A percentile compares a stretch with the other conserved stretches of the same genome.
These are phyloP conservation scores for Ascochyta fabae DNA, from an alignment of 2,329 filamentous ascomycete species.

Conservation along the genomic window DNA sequence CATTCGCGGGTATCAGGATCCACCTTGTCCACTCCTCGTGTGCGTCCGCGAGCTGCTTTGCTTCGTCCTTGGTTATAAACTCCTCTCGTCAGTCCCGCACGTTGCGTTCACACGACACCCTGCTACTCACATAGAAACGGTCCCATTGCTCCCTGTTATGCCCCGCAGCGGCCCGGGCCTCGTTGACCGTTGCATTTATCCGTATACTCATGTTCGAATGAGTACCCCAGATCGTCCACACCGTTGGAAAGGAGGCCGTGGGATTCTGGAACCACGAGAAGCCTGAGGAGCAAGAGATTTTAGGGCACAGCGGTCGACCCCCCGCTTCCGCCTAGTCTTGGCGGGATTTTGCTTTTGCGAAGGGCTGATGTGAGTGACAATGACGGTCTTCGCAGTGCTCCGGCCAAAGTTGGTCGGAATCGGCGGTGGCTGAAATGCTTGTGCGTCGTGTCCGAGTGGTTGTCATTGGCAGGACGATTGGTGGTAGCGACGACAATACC, in stretches of 20 bases:
- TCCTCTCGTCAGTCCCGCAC: conserved; percentile 34
- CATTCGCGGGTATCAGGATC: conserved; percentile 47
- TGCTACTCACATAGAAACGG: conserved; percentile 45
- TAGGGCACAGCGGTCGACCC: conserved; percentile 46
- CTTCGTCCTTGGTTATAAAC: conserved; percentile 49
- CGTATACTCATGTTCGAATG: conserved; percentile 45
- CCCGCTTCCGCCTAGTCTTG: conserved; percentile 48
- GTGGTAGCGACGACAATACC: conserved; percentile 37
- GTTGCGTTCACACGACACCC: conserved; percentile 13
- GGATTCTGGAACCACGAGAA: conserved; percentile 40
- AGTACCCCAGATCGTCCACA: conserved; percentile 28
- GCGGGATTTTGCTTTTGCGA: conserved; percentile 45
- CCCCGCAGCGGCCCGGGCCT: conserved; percentile 44
- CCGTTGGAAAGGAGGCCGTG: conserved; percentile 30
- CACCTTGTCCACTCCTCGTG: conserved; percentile 48
- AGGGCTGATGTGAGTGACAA: conserved; percentile 48
- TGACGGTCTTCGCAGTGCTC: conserved; percentile 42
- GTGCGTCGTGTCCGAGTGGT: conserved; percentile 44
- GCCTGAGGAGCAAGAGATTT: conserved; percentile 46
- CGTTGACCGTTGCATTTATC: conserved; percentile 47
- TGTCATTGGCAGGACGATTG: conserved; percentile 39
- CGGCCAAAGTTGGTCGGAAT: conserved; percentile 47
- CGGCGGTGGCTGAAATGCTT: conserved; percentile 49
- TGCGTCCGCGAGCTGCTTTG: conserved; percentile 45
- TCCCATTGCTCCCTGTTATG: conserved; percentile 49